Conservation (phyloP, 305 asterid species). For the Nicotiana rustica region DNA sequence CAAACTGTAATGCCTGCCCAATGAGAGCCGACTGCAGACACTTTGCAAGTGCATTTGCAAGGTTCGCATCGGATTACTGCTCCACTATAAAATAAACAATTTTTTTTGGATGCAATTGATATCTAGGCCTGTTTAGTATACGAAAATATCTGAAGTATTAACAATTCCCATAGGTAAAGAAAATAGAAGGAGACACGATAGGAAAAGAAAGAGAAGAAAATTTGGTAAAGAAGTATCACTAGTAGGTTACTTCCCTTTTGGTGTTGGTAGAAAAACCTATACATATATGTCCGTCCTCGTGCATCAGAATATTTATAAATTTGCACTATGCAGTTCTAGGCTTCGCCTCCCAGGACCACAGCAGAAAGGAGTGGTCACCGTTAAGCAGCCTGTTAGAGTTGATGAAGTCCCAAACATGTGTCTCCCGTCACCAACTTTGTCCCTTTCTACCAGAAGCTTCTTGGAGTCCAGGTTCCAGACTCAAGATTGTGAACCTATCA, state of each 20-base stretch:
- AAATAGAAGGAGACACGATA: too few relatives aligned
- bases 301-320: constrained; percentile 27
- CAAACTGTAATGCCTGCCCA: constrained; percentile 77
- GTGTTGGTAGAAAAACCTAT: too few relatives aligned
- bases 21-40: constrained; percentile 63
- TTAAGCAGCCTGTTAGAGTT: constrained; percentile 35
- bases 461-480: not conserved
- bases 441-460: constrained; percentile 2
- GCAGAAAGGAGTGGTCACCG: constrained; percentile 20
- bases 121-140: constrained; percentile 11
- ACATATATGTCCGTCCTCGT: not conserved
- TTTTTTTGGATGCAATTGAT: not conserved
- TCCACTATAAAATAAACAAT: not conserved
- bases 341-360: constrained; percentile 46
- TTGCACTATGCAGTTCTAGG: constrained; percentile 48
- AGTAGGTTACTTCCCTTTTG: too few relatives aligned
- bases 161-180: not conserved
- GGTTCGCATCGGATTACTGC: constrained; percentile 49
- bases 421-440: constrained; percentile 10
- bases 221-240: too few relatives aligned
- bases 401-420: constrained; percentile 32
- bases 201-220: too few relatives aligned
- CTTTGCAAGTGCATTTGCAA: constrained; percentile 62
- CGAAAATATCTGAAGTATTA: not conserved
- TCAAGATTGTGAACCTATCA: constrained; percentile 48